Percentiles rank a stretch among this genome's conserved stretches.
Evolutionary conservation across 2,329 filamentous ascomycete genomes (phyloP).

Genomic region (Fusarium verrucosum): DNA sequence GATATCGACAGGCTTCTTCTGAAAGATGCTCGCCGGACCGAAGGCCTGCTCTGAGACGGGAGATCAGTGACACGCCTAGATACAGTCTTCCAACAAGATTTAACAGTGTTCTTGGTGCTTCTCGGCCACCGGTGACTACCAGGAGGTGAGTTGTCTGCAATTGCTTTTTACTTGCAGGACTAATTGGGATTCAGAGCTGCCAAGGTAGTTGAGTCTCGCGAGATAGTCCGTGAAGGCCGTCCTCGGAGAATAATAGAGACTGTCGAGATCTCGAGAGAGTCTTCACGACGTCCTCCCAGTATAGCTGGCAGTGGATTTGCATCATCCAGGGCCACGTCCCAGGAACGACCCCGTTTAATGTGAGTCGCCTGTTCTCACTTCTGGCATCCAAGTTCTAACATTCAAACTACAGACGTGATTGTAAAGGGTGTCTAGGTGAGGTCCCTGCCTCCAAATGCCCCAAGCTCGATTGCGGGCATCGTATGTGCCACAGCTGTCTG

Average conservation of each 20-base stretch:
- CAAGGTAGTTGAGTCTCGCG: slow-evolving; percentile 40
- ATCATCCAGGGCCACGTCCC: slow-evolving; percentile 42
- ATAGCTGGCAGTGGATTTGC: slow-evolving; percentile 44
- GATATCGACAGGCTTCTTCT: slow-evolving; percentile 40
- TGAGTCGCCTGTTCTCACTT: slow-evolving; percentile 23
- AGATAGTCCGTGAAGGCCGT: slow-evolving; percentile 38
- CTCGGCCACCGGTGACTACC: slow-evolving; percentile 49
- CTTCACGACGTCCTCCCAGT: slow-evolving; percentile 42
- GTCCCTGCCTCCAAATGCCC: slow-evolving; percentile 70
- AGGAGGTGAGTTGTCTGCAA: slow-evolving; percentile 41
- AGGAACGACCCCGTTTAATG: slow-evolving; percentile 41
- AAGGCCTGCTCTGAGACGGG: slow-evolving; percentile 43
- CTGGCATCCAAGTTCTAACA: slow-evolving; percentile 17
- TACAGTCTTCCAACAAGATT: slow-evolving; percentile 40
- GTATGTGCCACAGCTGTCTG: slow-evolving; percentile 82
- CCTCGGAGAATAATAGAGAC: slow-evolving; percentile 35
- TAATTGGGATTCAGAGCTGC: slow-evolving; percentile 29
- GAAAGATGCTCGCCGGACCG: slow-evolving; percentile 45
- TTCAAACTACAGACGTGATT: slow-evolving; percentile 67
- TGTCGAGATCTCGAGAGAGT: slow-evolving; percentile 39
- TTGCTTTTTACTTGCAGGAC: neutral
- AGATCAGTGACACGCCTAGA: slow-evolving; percentile 46
- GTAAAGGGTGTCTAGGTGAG: slow-evolving; percentile 77
- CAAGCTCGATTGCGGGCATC: slow-evolving; percentile 80
- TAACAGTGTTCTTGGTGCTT: slow-evolving; percentile 47